Evolutionary conservation across 495 filamentous ascomycete genomes (phyloP), one percentile per base, ranked within the genome.

Genomic region (Penicillium goetzii): DNA sequence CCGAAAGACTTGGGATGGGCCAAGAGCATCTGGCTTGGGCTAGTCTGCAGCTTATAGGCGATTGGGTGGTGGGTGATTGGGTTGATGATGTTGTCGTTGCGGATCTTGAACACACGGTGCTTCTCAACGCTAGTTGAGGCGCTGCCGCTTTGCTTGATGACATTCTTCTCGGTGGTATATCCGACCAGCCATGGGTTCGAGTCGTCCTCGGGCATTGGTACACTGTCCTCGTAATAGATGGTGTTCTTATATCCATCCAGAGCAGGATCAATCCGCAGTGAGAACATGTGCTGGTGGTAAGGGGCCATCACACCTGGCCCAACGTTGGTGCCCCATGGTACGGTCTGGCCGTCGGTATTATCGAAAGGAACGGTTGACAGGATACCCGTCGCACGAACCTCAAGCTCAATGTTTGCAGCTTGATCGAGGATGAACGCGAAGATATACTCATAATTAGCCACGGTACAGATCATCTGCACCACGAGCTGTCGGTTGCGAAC

Each of bases 211-310:
- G 90, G 88, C 80, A 93, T 86, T 0, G 91, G 78, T 47, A 90
- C 83, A 8, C 88, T 85, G 69, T 93, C 91, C 50, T 92, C 88
- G 70, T 87, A 88, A 32, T 86, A 85, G 7, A 92, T 72, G 2
- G 87, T 83, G 69, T 93, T 93, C 41, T 82, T 75, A 65, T 84
- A 84, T 2, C 92, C 94, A 60, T 92, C 92, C 49, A 97, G 73
- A 25, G 86, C 85, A 1, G 93, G 93, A 70, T 97, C 93, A 21
- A 97, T 83, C 11, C 93, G 91, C 6, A 97, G 86, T 5, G 89
- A 92, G 78, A 97, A 96, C 72, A 97, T 88, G 77, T 97, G 93
- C 69, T 97, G 93, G 66, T 97, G 93, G 69, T 82, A 84, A 53
- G 86, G 80, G 7, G 84, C 92, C 50, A 96, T 84, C 7, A 93